Base-by-base conservation (phyloP, 306 rosid species). In the Betula pendula region DNA sequence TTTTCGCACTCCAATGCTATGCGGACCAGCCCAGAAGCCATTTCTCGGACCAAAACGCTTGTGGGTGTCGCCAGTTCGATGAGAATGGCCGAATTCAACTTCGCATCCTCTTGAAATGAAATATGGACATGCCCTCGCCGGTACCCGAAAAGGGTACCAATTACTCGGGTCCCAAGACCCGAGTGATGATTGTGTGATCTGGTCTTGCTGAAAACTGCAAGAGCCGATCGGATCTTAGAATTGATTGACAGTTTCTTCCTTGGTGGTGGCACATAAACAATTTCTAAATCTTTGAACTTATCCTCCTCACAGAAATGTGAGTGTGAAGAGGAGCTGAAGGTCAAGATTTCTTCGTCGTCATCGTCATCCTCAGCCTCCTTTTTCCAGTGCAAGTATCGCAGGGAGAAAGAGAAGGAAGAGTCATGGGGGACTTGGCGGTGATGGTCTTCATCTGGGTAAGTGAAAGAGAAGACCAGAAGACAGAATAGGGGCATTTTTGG, bases 21-120 rank as follows among this genome's bases (percentile, higher is more conserved):
- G 3, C 99, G 77, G 20, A 91, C 97, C 73, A 84, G 14, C 78
- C 99, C 99, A 2, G 92, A 90, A 3, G 97, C 99, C 97, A 92
- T 95, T 62, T 95, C 99, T 9, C 87, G 82, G 0, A 92, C 96
- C 71, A 90, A 52, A 2, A 88, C 86, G 24, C 97, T 90, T 0
- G 97, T 92, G 0, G 97, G 92, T 16, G 87, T 95, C 1, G 97
- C 85, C 0, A 95, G 82, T 84, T 95, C 87, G 14, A 95, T 77
- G 3, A 95, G 71, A 67, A 95, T 88, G 0, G 93, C 84, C 0
- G 97, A 97, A 20, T 72, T 49, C 13, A 60, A 5, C 59, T 85
- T 88, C 1, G 91, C 86, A 24, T 87, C 94, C 0, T 84, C 89
- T 24, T 92, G 97, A 65, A 95, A 87, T 0, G 97, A 91, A 25